These are phyloP conservation scores for Diaporthe capsici DNA, from an alignment of 2,329 filamentous ascomycete genomes.

Conservation along the genomic window DNA sequence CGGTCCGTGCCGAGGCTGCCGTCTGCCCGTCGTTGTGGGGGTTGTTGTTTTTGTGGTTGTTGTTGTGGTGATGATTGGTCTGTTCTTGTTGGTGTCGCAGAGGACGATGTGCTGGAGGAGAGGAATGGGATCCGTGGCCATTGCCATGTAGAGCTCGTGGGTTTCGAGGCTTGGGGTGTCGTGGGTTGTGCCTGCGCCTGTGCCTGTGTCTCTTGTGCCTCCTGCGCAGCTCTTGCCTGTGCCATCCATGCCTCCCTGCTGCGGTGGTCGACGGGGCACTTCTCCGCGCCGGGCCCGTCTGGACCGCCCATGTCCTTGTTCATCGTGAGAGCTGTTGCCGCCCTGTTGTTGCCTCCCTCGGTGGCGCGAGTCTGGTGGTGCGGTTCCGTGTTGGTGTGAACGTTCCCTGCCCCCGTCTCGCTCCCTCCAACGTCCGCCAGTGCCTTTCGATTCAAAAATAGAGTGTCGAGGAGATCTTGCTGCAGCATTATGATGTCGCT, in stretches of 20 bases:
- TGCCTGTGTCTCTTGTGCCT: constrained; percentile 44
- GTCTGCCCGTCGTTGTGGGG: constrained; percentile 30
- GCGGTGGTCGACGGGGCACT: constrained; percentile 92
- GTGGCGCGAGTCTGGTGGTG: not conserved
- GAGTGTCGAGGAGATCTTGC: constrained; percentile 40
- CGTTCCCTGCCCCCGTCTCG: not conserved
- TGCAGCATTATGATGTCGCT: constrained; percentile 36
- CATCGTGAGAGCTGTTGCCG: constrained; percentile 9
- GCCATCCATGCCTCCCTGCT: constrained; percentile 89
- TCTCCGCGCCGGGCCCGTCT: constrained; percentile 51
- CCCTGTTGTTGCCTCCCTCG: not conserved
- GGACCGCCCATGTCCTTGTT: constrained; percentile 4
- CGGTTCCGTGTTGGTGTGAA: not conserved
- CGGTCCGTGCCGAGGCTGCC: constrained; percentile 73
- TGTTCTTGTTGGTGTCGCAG: constrained; percentile 15
- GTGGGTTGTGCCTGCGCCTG: not conserved
- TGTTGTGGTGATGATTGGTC: constrained; percentile 16
- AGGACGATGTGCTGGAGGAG: constrained; percentile 50
- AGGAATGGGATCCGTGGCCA: constrained; percentile 58
- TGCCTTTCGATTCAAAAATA: constrained; percentile 40
- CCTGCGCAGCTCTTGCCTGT: constrained; percentile 70
- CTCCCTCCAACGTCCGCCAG: constrained; percentile 36
- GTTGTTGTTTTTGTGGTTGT: constrained; percentile 38
- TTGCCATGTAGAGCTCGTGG: constrained; percentile 54
- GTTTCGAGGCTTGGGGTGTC: constrained; percentile 47